Base-by-base conservation (phyloP, 2,329 filamentous ascomycete species). In the Corynespora cassiicola region DNA sequence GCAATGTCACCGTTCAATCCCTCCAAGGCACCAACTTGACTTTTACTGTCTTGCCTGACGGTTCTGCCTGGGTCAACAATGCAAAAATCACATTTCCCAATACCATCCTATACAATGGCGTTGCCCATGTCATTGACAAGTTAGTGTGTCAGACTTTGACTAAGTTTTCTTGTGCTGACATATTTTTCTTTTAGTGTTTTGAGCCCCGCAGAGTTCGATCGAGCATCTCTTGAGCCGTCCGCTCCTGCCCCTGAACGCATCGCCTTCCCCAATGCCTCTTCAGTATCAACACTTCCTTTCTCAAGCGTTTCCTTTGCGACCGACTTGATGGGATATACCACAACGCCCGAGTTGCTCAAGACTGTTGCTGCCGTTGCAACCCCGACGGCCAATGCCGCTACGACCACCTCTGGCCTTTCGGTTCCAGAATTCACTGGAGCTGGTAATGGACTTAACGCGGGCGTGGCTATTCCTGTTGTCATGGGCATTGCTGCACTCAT, bases 81-180 rank as follows among this genome's bases (percentile, higher is more conserved):
- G 57, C 57, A 7, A 42, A 39, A 29, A 55, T 61, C 28, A 41
- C 36, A 0, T 59, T 47, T 27, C 44, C 56, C 5, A 58, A 61
- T 25, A 54, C 29, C n/a, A 56, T 61, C 14, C 21, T 61, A 14
- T 58, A 43, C 27, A 61, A 59, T 14, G 57, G 57, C 15, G 43
- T 58, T 8, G 56, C 54, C 12, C 57, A 61, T 32, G 52, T 58
- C 1, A 50, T 61, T 12, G 57, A 61, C 34, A 45, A 28, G 56
- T 58, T 33, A 40, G 42, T 37, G 15, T 4, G 3, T 12, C 20
- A 5, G 9, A 5, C n/a, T 8, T 21, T 12, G 17, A 12, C 18
- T n/a, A 5, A 14, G 9, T 11, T 3, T 19, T 12, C 19, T 11
- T 15, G 12, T n/a, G 12, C 8, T 34, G 23, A 44, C 36, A 12